Evolutionary conservation across 306 rosid genomes (phyloP).

Genomic region (Cucurbita argyrosperma): DNA sequence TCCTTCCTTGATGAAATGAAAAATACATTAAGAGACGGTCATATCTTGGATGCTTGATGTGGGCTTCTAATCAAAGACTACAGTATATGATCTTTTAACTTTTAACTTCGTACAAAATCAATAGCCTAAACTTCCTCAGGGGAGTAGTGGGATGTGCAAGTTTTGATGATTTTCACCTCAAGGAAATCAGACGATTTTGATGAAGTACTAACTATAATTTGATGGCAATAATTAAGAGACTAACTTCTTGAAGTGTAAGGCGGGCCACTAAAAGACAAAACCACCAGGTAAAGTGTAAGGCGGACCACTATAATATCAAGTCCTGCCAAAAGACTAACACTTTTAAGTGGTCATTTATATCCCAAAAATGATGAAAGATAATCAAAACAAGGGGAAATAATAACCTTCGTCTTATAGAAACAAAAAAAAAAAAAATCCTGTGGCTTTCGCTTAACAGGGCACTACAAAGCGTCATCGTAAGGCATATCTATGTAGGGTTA

Average conservation of each 20-base stretch:
- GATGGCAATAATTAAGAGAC: background rate
- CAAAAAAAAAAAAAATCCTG: background rate
- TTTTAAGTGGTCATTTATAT: background rate
- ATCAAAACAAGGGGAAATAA: background rate
- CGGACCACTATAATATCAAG: background rate
- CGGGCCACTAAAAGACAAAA: background rate
- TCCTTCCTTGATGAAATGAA: background rate
- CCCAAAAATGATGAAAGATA: background rate
- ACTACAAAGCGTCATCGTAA: background rate
- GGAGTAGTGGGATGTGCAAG: background rate
- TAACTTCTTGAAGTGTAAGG: background rate
- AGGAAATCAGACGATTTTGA: background rate
- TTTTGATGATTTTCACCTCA: background rate
- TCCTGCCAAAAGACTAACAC: background rate
- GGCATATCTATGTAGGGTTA: background rate
- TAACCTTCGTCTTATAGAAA: background rate
- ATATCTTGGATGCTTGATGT: background rate
- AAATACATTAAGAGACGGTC: background rate
- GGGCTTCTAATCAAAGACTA: background rate
- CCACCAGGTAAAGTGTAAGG: background rate
- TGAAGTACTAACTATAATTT: background rate
- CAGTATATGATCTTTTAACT: background rate
- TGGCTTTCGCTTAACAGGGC: background rate
- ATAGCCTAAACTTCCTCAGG: background rate
- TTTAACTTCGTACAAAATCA: background rate